Evolutionary conservation across 2,329 filamentous ascomycete genomes (phyloP).

Genomic region (Septoria petroselini): DNA sequence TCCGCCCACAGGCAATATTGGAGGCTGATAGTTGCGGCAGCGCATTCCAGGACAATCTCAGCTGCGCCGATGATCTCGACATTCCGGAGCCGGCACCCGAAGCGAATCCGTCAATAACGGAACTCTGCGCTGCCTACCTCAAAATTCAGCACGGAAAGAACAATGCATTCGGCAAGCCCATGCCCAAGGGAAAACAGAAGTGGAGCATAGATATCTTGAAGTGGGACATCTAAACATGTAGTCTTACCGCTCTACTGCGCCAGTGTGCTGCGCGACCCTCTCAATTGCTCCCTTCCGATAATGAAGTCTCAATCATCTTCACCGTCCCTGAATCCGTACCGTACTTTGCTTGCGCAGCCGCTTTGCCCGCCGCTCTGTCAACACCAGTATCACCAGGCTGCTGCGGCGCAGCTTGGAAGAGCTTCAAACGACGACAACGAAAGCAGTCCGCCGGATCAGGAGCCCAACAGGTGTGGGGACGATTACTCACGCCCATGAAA

Average conservation of each 20-base stretch:
- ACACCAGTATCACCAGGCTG: conserved; percentile 6
- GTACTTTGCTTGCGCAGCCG: conserved; percentile 28
- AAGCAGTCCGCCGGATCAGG: conserved; percentile 35
- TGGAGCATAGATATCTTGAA: conserved; percentile 3
- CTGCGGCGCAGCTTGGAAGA: conserved; percentile 24
- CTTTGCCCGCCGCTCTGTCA: conserved; percentile 20
- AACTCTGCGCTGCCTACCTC: conserved; percentile 10
- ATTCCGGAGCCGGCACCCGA: background rate
- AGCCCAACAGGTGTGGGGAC: conserved; percentile 33
- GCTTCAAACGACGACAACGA: conserved; percentile 23
- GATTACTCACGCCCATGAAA: too few relatives aligned
- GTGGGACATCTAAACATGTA: conserved; percentile 5
- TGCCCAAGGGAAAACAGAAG: background rate
- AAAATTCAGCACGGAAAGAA: background rate
- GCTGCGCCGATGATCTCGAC: background rate
- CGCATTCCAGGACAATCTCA: background rate
- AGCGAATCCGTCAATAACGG: background rate
- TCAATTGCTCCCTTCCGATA: conserved; percentile 27
- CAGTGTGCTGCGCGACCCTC: conserved; percentile 25
- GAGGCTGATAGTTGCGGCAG: background rate
- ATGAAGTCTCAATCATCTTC: conserved; percentile 25
- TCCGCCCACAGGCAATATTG: too few relatives aligned
- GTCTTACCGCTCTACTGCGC: background rate
- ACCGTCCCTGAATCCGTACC: conserved; percentile 29
- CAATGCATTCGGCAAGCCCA: conserved; percentile 8